Evolutionary conservation across 2,329 filamentous ascomycete genomes (phyloP).

Genomic region (Aspergillus sclerotialis): DNA sequence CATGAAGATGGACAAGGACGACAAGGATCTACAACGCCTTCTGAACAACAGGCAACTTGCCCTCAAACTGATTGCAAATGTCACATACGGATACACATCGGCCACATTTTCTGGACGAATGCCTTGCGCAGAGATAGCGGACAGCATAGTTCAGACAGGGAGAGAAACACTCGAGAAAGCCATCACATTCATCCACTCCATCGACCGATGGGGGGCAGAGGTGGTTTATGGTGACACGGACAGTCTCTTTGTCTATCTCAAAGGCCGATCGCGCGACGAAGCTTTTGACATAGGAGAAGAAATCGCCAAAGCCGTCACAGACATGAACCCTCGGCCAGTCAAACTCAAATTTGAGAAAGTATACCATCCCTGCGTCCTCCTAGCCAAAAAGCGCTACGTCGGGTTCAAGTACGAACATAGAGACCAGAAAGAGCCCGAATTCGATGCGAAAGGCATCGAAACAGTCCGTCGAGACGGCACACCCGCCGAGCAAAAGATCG

Average conservation of each 20-base stretch:
- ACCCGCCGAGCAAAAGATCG: conserved; percentile 91
- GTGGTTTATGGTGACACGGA: conserved; percentile 98
- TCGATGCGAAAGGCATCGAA: conserved; percentile 97
- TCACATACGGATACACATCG: conserved; percentile 96
- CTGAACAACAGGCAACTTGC: conserved; percentile 91
- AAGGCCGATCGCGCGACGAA: conserved; percentile 76
- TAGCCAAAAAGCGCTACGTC: conserved; percentile 97
- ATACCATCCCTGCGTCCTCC: conserved; percentile 86
- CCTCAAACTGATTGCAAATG: conserved; percentile 94
- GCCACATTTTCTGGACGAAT: conserved; percentile 95
- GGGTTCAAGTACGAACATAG: conserved; percentile 91
- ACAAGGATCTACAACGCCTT: conserved; percentile 75
- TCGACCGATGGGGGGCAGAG: conserved; percentile 82
- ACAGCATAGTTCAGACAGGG: conserved; percentile 95
- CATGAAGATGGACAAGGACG: conserved; percentile 89
- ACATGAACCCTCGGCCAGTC: conserved; percentile 81
- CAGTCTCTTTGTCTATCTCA: conserved; percentile 84
- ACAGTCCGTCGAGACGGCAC: conserved; percentile 93
- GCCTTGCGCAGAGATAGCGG: conserved; percentile 96
- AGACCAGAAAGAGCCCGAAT: conserved; percentile 71
- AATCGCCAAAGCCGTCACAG: conserved; percentile 79
- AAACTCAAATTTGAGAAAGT: conserved; percentile 99
- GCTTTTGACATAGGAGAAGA: conserved; percentile 91
- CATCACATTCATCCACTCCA: conserved; percentile 85
- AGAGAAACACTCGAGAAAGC: conserved; percentile 91